phyloP scores from a whole-genome alignment of 1,284 basidiomycete species.

The Trametes versicolor region DNA sequence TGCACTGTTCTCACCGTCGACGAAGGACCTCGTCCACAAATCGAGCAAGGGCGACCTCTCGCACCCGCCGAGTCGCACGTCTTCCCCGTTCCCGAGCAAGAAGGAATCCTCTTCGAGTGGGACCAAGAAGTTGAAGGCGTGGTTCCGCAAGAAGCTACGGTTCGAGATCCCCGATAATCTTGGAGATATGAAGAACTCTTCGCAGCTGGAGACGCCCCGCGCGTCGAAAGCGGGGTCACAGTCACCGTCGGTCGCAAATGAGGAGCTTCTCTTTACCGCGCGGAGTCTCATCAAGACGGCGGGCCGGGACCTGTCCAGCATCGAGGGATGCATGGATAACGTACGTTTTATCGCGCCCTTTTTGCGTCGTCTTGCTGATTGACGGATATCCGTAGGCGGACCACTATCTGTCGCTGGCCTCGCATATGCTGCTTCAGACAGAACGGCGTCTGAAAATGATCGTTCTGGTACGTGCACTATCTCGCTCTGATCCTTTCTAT shows the following conservation, averaged over 20 bases:
- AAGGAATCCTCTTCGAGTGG: conserved; percentile 39
- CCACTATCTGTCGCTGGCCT: conserved; percentile 59
- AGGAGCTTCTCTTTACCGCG: conserved; percentile 23
- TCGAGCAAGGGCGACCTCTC: conserved; percentile 36
- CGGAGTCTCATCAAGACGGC: conserved; percentile 56
- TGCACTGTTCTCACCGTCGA: conserved; percentile 30
- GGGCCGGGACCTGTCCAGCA: conserved; percentile 61
- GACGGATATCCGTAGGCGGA: conserved; percentile 54
- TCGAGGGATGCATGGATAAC: conserved; percentile 57
- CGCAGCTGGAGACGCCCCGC: conserved; percentile 13
- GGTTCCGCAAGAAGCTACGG: conserved; percentile 68
- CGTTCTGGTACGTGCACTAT: conserved; percentile 54
- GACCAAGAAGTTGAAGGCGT: conserved; percentile 63
- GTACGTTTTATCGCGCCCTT: conserved; percentile 41
- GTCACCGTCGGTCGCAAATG: not conserved
- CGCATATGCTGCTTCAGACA: conserved; percentile 60
- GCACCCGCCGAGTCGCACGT: conserved; percentile 14
- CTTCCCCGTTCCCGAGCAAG: conserved; percentile 27
- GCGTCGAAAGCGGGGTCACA: conserved; percentile 11
- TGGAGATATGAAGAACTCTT: conserved; percentile 43
- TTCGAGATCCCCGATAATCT: conserved; percentile 47
- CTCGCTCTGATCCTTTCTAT: conserved; percentile 5
- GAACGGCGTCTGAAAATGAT: conserved; percentile 50
- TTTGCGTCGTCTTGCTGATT: not conserved
- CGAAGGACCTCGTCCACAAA: conserved; percentile 29